Evolutionary conservation across 345 rosid genomes (phyloP), one percentile per base, ranked within the genome.

Genomic region (Garcia nutans): DNA sequence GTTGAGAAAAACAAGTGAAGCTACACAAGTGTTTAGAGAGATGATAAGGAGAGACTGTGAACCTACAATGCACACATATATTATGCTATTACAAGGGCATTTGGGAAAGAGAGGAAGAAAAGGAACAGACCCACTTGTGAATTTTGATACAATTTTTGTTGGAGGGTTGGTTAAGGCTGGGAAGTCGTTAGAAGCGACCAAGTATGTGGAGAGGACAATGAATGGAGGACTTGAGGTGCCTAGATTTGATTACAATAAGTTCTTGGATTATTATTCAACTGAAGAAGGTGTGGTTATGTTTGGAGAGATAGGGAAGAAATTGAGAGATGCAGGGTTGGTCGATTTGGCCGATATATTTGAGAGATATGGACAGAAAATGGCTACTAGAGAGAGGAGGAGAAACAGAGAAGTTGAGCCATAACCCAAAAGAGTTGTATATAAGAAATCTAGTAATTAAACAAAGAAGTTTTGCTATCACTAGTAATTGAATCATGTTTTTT

Each of bases 151-250:
- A 64, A 89, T 94, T 73, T 94, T 94, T 65, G 88, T 94, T 49
- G 98, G 97, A 47, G 97, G 98, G n/a, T 78, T 94, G 87, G 88
- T 92, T 3, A 94, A 90, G 84, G 97, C 93, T 0, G 97, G 92
- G 44, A 92, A 87, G 83, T 78, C 83, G 52, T 74, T 91, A 63
- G 97, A 93, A 71, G 89, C 92, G 6, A 85, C 95, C 16, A 92
- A 92, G 82, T 94, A 85, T 67, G 87, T 91, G 26, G 95, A 92
- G 89, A 86, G 98, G 76, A 82, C 84, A 20, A 62, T 91, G 81
- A 76, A 87, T 52, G 78, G 92, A 76, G 90, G 97, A 65, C 76
- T 85, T 15, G 97, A 92, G 83, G 98, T 94, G 62, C 93, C 90
- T 68, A 85, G 90, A 72, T 92, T 92, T 74, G 97, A 94, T 89